phyloP scores from a whole-genome alignment of 257 asterid species.

The Paraleonurus japonicus region DNA sequence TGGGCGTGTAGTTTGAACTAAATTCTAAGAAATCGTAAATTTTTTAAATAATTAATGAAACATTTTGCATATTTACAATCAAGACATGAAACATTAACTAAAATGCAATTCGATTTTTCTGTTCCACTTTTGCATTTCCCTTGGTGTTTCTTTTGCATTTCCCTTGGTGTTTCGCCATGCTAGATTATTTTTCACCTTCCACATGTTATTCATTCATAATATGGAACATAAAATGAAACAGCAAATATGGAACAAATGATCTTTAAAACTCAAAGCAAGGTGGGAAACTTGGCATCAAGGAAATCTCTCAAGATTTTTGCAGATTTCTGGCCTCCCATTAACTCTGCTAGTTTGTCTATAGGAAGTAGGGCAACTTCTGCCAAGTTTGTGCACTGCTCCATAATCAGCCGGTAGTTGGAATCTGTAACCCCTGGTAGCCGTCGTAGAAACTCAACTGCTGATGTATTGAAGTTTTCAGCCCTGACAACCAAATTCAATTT shows the following conservation, averaged over 20 bases:
- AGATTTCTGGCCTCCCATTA: constrained; percentile 89
- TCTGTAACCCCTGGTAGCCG: constrained; percentile 95
- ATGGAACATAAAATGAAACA: too few relatives aligned
- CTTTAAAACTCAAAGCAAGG: too few relatives aligned
- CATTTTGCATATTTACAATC: not conserved
- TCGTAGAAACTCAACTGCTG: constrained; percentile 92
- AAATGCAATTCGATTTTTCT: too few relatives aligned
- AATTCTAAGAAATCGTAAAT: too few relatives aligned
- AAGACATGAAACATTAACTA: not conserved
- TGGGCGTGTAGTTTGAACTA: too few relatives aligned
- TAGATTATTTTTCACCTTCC: too few relatives aligned
- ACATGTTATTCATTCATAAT: too few relatives aligned
- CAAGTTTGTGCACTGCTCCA: constrained; percentile 81
- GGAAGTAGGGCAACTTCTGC: constrained; percentile 87
- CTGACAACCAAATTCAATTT: constrained; percentile 37
- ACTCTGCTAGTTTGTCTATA: constrained; percentile 58
- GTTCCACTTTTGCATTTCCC: too few relatives aligned
- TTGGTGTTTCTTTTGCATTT: too few relatives aligned
- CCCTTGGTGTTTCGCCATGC: too few relatives aligned
- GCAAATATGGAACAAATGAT: too few relatives aligned
- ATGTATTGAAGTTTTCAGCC: constrained; percentile 89
- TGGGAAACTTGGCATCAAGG: constrained; percentile 95
- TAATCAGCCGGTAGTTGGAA: constrained; percentile 75
- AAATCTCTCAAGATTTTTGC: constrained; percentile 89
- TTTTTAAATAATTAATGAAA: not conserved